These are phyloP conservation scores for Tieghemiomyces parasiticus DNA, from an alignment of 192 early-diverging fungal genomes.

Conservation along the genomic window DNA sequence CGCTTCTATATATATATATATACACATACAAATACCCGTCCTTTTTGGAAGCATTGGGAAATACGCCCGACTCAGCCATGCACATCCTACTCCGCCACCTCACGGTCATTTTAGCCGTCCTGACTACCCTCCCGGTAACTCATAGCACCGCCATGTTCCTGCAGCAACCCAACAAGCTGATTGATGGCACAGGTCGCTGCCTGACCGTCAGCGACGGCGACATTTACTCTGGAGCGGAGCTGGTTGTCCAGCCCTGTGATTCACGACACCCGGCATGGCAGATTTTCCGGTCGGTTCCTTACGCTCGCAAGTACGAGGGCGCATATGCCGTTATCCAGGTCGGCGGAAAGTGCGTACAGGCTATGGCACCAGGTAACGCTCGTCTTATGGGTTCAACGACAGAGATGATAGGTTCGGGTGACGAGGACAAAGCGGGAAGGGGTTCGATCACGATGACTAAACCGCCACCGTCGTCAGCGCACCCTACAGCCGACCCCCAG, in stretches of 20 bases:
- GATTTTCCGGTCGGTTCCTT: not conserved
- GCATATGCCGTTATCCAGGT: not conserved
- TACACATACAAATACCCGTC: too few relatives aligned
- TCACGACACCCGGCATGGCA: not conserved
- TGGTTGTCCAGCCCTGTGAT: not conserved
- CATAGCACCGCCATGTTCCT: not conserved
- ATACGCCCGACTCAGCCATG: too few relatives aligned
- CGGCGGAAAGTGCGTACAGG: not conserved
- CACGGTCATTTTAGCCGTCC: too few relatives aligned
- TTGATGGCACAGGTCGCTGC: not conserved
- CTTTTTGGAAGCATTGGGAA: too few relatives aligned
- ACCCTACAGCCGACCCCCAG: too few relatives aligned
- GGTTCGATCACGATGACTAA: not conserved
- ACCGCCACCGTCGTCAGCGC: too few relatives aligned
- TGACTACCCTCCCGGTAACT: too few relatives aligned
- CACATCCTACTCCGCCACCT: too few relatives aligned
- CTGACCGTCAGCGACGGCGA: not conserved
- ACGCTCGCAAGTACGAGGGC: not conserved
- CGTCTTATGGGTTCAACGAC: not conserved
- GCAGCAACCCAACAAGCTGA: constrained; percentile 4
- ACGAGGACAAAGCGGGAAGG: not conserved
- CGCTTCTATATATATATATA: too few relatives aligned
- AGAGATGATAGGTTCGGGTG: not conserved
- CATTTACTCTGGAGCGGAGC: not conserved
- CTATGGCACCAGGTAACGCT: not conserved